phyloP scores from a whole-genome alignment of 805 yeast species.

The Candida morakotiae region DNA sequence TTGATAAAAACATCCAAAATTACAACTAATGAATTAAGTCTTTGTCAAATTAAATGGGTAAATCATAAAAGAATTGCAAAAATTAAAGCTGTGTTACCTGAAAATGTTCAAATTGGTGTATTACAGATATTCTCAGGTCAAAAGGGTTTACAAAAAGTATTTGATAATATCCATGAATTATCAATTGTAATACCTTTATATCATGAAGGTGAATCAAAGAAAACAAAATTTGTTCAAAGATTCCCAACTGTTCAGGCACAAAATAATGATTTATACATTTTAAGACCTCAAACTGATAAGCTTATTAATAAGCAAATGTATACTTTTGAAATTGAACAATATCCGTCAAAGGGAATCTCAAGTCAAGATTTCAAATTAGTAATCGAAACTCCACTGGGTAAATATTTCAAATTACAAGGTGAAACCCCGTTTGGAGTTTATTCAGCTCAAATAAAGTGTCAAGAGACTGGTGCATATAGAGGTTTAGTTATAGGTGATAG shows the following conservation, averaged over 20 bases:
- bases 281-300: slow-evolving; percentile 75
- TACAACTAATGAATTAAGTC: slow-evolving; percentile 48
- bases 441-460: slow-evolving; percentile 56
- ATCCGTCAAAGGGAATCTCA: slow-evolving; percentile 48
- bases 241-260: slow-evolving; percentile 69
- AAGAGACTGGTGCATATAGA: slow-evolving; percentile 79
- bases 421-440: slow-evolving; percentile 49
- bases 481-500: slow-evolving; percentile 77
- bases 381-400: slow-evolving; percentile 82
- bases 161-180: slow-evolving; percentile 61
- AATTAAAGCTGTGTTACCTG: slow-evolving; percentile 78
- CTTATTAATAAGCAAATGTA: slow-evolving; percentile 57
- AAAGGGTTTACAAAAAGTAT: slow-evolving; percentile 54
- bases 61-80: slow-evolving; percentile 61
- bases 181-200: slow-evolving; percentile 71
- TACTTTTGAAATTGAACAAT: slow-evolving; percentile 59
- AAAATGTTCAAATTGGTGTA: slow-evolving; percentile 62
- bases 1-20: slow-evolving; percentile 50
- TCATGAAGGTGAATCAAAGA: slow-evolving; percentile 63
- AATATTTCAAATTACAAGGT: slow-evolving; percentile 55
- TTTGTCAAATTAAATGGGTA: slow-evolving; percentile 78
- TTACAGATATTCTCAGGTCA: slow-evolving; percentile 71
- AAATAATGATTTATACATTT: slow-evolving; percentile 72
- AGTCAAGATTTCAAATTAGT: slow-evolving; percentile 54
- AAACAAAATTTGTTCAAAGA: slow-evolving; percentile 64